Base-by-base conservation (phyloP, 164 flowering plant genomes). In the Magnolia changhungtana region DNA sequence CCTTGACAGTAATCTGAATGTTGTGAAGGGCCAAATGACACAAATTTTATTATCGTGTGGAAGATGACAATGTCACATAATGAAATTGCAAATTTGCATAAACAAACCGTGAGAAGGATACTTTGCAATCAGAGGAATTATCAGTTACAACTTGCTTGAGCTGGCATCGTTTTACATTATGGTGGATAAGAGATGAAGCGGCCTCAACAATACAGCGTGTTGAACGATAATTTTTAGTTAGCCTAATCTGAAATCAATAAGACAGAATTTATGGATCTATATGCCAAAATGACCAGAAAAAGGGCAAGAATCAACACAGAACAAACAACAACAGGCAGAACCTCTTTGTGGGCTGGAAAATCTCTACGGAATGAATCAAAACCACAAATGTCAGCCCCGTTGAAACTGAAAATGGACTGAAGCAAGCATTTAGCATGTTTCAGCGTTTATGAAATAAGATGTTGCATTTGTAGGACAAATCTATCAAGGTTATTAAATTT, bases 321-420 rank as follows among this genome's bases (percentile, higher is more conserved):
- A 63, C 7, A 37, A 8, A 71, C 63, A 73, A 52, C 45, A 45
- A 72, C 21, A 72, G 24, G 19, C 49, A 83, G 69, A 49, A 95
- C 98, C 98, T 95, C 98, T 87, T 86, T 92, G 85, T 87, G 84
- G n/a, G 75, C 80, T 11, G 92, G 89, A 81, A 91, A 95, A 84
- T 95, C 98, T 80, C 81, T 84, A 24, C 97, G 94, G 76, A 95
- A 95, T 59, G 98, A 93, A 83, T 88, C 89, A 83, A 95, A 95
- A 50, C 98, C 98, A 76, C 90, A 89, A 73, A 83, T 77, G 61
- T 95, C 92, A 76, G 98, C 98, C 72, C 98, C 98, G 82, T 92
- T 95, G 82, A 95, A 95, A 85, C 98, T 90, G 83, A 93, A 95
- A 81, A 95, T 95, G 49, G 98, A 95, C 98, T 95, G 92, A 87